Percentiles rank a stretch among this genome's conserved stretches.
Conservation (phyloP, 345 rosid genomes). For the Dipteronia dyeriana region DNA sequence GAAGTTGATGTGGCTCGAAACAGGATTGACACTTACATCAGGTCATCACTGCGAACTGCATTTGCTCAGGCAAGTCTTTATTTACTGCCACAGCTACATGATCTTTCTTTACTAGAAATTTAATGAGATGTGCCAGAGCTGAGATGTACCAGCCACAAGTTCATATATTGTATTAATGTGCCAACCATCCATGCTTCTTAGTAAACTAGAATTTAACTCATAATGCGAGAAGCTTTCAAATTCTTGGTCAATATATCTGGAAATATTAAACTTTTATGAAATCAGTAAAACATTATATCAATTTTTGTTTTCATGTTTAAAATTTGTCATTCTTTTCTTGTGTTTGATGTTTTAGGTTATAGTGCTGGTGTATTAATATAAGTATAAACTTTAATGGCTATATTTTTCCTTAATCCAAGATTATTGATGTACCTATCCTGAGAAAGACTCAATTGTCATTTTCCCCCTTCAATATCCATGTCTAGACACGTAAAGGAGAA, state of each 20-base stretch:
- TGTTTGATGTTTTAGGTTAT: neutral
- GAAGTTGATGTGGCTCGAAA: conserved; percentile 83
- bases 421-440: neutral
- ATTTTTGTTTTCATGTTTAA: neutral
- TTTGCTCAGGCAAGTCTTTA: conserved; percentile 92
- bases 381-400: neutral
- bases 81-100: neutral
- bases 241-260: neutral
- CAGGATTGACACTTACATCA: conserved; percentile 91
- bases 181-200: neutral
- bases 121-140: neutral
- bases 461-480: neutral
- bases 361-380: neutral
- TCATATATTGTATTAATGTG: conserved; percentile 8
- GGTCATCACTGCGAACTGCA: conserved; percentile 92
- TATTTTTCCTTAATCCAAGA: neutral
- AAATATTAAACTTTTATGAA: neutral
- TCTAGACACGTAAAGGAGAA: neutral
- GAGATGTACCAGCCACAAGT: neutral
- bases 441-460: neutral
- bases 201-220: neutral
- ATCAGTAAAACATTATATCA: neutral
- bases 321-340: neutral
- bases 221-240: neutral
- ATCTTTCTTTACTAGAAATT: neutral